A percentile compares a stretch with the other conserved stretches of the same genome.
Evolutionary conservation across 768 basidiomycete genomes (phyloP).

Genomic region (Termitomyces sp.): DNA sequence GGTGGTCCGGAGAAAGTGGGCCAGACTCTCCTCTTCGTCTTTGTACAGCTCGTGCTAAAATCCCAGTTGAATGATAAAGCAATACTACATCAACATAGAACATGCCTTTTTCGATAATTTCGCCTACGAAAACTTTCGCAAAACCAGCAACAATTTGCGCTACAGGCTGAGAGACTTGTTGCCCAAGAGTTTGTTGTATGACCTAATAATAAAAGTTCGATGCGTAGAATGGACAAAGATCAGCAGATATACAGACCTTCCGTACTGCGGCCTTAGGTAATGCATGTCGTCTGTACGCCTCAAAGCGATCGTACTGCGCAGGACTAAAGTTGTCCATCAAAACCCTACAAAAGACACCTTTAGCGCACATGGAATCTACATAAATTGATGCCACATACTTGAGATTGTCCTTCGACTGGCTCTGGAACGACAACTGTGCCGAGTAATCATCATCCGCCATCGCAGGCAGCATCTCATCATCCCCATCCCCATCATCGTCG

Average conservation of each 20-base stretch:
- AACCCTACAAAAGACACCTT: constrained; percentile 44
- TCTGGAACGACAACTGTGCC: constrained; percentile 78
- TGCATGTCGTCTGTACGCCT: constrained; percentile 82
- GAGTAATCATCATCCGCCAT: constrained; percentile 92
- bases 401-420: constrained; percentile 84
- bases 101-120: constrained; percentile 85
- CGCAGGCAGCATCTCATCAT: constrained; percentile 75
- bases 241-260: constrained; percentile 44
- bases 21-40: constrained; percentile 68
- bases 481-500: constrained; percentile 66
- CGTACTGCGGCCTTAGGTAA: constrained; percentile 83
- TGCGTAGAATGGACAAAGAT: too few relatives aligned
- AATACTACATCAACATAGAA: not conserved
- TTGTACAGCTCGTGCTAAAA: constrained; percentile 78
- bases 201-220: constrained; percentile 45
- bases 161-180: constrained; percentile 83
- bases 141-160: constrained; percentile 90
- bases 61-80: not conserved
- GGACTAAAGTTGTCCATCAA: constrained; percentile 86
- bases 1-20: constrained; percentile 81
- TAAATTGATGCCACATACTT: constrained; percentile 43
- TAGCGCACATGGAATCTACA: not conserved
- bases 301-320: constrained; percentile 84
- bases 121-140: constrained; percentile 89
- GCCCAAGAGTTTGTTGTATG: constrained; percentile 76